Evolutionary conservation across 768 basidiomycete genomes (phyloP), one percentile per base, ranked within the genome.

Genomic region (Phylloporus rhodoxanthus): DNA sequence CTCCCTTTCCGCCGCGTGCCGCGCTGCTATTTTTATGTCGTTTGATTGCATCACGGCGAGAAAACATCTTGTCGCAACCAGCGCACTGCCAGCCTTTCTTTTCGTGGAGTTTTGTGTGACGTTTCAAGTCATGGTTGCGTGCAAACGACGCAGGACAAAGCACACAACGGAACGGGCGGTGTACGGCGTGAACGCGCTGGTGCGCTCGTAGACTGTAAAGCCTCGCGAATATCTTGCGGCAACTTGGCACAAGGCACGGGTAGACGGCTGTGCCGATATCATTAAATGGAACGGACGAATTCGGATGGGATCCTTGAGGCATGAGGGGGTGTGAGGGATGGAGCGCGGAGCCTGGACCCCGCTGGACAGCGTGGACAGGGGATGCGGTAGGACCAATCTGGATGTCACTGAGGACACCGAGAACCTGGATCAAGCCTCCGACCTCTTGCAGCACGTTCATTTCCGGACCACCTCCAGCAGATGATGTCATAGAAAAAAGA

Each of bases 231-330:
- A 72, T 78, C 68, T 85, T 88, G 51, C 68, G 71, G 62, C 88
- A 91, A 28, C 76, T 71, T 23, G 75, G 68, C 15, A 80, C 70
- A n/a, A 81, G 74, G 62, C 88, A 91, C 5, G 88, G 87, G 57
- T 87, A 82, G n/a, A 89, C 85, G 8, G 86, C 85, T 11, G 86
- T 84, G 30, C 79, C 81, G 41, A 84, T 84, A 57, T 82, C 82
- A 43, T 61, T 54, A 47, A 68, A 61, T 20, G 67, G 59, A 53
- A 60, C 67, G 15, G 65, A 45, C 20, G 67, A 36, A 45, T 47
- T 47, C 8, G 56, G 33, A 32, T 56, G 57, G 2, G 54, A 47
- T 34, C 53, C 63, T 46, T 58, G 64, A 5, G 65, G 58, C 21
- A 64, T 55, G 51, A 64, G 66, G 29, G 65, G 61, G 47, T 64